These are phyloP conservation scores for Chrysopogon serrulatus DNA, from an alignment of 176 grass and related monocot genomes.

Conservation along the genomic window DNA sequence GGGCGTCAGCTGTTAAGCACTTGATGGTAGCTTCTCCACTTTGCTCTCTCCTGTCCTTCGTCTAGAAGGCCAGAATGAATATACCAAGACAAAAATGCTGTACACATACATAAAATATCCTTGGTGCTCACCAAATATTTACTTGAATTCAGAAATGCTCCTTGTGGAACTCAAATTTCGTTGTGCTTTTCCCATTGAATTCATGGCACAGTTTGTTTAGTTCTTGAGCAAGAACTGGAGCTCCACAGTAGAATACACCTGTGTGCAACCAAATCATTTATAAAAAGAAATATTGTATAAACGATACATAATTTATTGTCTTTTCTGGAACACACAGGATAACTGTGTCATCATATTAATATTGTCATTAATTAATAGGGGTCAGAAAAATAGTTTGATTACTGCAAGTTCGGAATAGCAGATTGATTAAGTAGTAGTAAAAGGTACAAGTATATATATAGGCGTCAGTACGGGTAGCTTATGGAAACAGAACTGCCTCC, in stretches of 20 bases:
- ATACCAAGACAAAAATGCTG: slow-evolving; percentile 49
- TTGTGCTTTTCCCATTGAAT: slow-evolving; percentile 77
- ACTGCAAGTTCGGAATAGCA: too few species aligned
- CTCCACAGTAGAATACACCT: slow-evolving; percentile 99
- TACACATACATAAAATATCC: slow-evolving; percentile 25
- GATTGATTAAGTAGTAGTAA: too few species aligned
- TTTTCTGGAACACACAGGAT: background rate
- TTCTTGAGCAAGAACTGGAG: slow-evolving; percentile 86
- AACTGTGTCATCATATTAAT: background rate
- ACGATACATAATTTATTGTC: background rate
- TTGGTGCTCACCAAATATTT: slow-evolving; percentile 31
- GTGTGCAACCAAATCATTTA: slow-evolving; percentile 16
- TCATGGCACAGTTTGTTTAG: slow-evolving; percentile 88
- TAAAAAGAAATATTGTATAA: background rate
- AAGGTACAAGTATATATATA: too few species aligned
- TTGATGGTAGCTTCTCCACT: background rate
- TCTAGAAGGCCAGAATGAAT: slow-evolving; percentile 14
- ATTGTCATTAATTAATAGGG: background rate
- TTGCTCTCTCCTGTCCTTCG: slow-evolving; percentile 6
- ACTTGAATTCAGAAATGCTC: slow-evolving; percentile 84
- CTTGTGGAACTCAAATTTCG: slow-evolving; percentile 96
- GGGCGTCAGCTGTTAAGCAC: background rate
- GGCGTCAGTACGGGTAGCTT: too few species aligned
- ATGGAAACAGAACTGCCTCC: too few species aligned
- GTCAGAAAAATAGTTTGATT: background rate